A percentile compares a stretch with the other conserved stretches of the same genome.
phyloP scores from a whole-genome alignment of 441 rosid species.

The California macrophylla region DNA sequence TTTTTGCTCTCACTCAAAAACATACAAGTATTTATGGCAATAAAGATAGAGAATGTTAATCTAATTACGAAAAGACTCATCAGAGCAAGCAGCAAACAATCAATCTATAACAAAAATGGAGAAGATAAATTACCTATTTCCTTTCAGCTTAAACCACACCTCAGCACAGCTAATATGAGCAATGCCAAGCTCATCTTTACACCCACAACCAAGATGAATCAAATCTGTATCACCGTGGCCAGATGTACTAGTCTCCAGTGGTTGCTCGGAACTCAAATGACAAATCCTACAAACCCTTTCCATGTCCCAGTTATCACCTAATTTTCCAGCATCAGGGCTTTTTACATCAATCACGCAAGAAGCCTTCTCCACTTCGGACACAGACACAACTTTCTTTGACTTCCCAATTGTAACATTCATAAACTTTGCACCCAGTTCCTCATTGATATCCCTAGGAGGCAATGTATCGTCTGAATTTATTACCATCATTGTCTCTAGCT shows the following conservation, averaged over 20 bases:
- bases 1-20: neutral
- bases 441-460: constrained; percentile 17
- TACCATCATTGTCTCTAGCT: no score
- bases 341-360: constrained; percentile 38
- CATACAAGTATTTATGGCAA: no score
- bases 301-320: constrained; percentile 31
- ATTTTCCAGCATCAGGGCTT: constrained; percentile 20
- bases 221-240: constrained; percentile 27
- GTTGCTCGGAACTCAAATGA: constrained; percentile 55
- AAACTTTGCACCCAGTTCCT: constrained; percentile 15
- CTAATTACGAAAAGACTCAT: neutral
- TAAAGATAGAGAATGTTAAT: neutral
- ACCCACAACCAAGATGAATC: constrained; percentile 71
- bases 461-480: constrained; percentile 27
- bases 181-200: constrained; percentile 79
- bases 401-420: constrained; percentile 19
- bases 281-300: constrained; percentile 75
- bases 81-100: neutral
- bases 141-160: constrained; percentile 83
- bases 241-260: constrained; percentile 23
- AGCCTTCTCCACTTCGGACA: constrained; percentile 27
- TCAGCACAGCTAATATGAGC: constrained; percentile 76
- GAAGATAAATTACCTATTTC: constrained; percentile 54
- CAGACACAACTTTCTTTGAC: constrained; percentile 26
- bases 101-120: neutral